Base-by-base conservation (phyloP, 305 asterid species). In the Fraxinus platypoda region DNA sequence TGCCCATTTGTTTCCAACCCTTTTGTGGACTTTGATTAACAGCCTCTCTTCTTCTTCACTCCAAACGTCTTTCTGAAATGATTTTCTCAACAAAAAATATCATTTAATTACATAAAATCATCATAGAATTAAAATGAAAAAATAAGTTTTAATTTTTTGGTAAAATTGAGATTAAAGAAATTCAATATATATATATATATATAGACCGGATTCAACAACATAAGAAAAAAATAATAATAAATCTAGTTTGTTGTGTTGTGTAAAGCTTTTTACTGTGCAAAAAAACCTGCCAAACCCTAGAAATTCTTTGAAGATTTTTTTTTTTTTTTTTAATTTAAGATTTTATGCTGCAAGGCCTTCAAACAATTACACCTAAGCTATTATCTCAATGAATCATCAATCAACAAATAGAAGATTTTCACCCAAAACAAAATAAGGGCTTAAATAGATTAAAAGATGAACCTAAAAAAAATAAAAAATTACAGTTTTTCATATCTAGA, bases 1-100 rank as follows among this genome's bases (percentile, higher is more conserved):
- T 0, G 97, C 92, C 98, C 98, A 94, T 76, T 81, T 78, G 79
- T 93, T 94, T 33, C 97, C 95, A 33, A 89, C 49, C 66, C 49
- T 79, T 72, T 84, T 62, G 66, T 92, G 97, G 1, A 90, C 92
- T 80, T 87, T 91, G 0, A 92, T 87, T 41, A 94, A 83, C 83
- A 86, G 8, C 81, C 46, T 72, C 81, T 92, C 97, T 83, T 94
- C 97, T 76, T 87, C 97, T 41, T 93, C 97, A 52, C 82, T 88
- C 97, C 97, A 94, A 0, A 49, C 28, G 13, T 86, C 93, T 78
- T 94, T 94, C 98, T 92, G 90, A 21, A 86, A 75, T 34, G 12
- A 17, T 6, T 57, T 46, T 15, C 1, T 28, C 11, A 68, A 34
- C n/a, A 71, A 68, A 84, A 12, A 54, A 34, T 34, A 34, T 34